phyloP scores from a whole-genome alignment of 139 green algal species.

The Volvox reticuliferus region DNA sequence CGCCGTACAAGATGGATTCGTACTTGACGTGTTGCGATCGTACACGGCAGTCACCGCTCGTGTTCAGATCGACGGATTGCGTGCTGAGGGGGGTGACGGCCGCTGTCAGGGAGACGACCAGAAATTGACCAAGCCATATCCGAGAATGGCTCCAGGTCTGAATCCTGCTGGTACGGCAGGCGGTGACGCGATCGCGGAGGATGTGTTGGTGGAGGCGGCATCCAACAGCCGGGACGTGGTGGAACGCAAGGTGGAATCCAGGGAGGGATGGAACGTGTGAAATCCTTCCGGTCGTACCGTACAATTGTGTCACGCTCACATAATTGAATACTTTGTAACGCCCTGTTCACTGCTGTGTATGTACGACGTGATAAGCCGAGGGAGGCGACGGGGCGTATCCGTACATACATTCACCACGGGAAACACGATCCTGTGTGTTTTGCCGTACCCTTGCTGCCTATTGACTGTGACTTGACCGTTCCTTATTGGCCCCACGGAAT shows the following conservation, averaged over 20 bases:
- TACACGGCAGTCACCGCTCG: conserved; percentile 56
- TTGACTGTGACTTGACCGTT: neutral
- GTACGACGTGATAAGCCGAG: too few relatives aligned
- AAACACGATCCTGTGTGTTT: too few relatives aligned
- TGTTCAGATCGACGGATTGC: conserved; percentile 45
- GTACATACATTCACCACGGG: too few relatives aligned
- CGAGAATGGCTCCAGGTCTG: neutral
- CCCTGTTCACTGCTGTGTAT: too few relatives aligned
- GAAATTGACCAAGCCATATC: neutral
- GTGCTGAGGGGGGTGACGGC: neutral
- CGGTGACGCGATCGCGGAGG: conserved; percentile 25
- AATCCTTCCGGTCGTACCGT: too few relatives aligned
- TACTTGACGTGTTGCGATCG: conserved; percentile 55
- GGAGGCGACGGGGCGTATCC: too few relatives aligned
- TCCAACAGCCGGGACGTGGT: conserved; percentile 59
- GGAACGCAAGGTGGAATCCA: conserved; percentile 44
- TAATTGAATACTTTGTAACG: too few relatives aligned
- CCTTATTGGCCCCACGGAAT: neutral
- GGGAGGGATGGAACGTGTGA: neutral
- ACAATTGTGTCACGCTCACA: too few relatives aligned
- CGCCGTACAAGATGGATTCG: conserved; percentile 53
- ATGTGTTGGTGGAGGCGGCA: conserved; percentile 58
- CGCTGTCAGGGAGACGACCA: neutral
- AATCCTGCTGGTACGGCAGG: neutral
- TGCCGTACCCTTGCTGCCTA: neutral